Evolutionary conservation across 768 basidiomycete species (phyloP).

Genomic region (Leccinum fibrillosum): DNA sequence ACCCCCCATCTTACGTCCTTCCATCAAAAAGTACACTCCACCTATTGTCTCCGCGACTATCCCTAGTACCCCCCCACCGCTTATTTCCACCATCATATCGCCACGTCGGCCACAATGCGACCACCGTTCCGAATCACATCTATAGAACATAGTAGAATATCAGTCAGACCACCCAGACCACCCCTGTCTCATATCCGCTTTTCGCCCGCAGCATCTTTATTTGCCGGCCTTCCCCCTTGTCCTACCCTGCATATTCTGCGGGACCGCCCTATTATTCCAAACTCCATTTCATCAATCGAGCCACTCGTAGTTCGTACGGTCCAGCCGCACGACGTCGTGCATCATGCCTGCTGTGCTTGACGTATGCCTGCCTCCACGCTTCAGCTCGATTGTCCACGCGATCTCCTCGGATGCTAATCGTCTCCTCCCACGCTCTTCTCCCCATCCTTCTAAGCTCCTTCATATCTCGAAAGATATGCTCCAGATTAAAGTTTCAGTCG

Average conservation of each 20-base stretch:
- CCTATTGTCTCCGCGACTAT: conserved; percentile 2
- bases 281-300: conserved; percentile 1
- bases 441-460: not conserved
- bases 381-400: not conserved
- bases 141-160: not conserved
- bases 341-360: conserved; percentile 14
- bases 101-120: not conserved
- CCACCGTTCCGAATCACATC: not conserved
- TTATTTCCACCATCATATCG: not conserved
- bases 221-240: conserved; percentile 1
- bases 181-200: conserved; percentile 2
- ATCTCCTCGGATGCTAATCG: conserved; percentile 25
- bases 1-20: conserved; percentile 10
- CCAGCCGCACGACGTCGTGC: not conserved
- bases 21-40: not conserved
- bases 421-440: conserved; percentile 2
- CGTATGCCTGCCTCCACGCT: conserved; percentile 10
- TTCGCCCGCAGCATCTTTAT: conserved; percentile 11
- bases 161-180: not conserved
- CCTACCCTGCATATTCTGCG: conserved; percentile 13
- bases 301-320: not conserved
- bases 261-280: conserved; percentile 17
- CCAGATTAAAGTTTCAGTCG: conserved; percentile 15
- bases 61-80: not conserved
- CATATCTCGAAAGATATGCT: conserved; percentile 18